Percentiles rank a stretch among this genome's conserved stretches.
These are phyloP conservation scores for Amanita jacksonii DNA, from an alignment of 768 basidiomycete species.

Conservation along the genomic window DNA sequence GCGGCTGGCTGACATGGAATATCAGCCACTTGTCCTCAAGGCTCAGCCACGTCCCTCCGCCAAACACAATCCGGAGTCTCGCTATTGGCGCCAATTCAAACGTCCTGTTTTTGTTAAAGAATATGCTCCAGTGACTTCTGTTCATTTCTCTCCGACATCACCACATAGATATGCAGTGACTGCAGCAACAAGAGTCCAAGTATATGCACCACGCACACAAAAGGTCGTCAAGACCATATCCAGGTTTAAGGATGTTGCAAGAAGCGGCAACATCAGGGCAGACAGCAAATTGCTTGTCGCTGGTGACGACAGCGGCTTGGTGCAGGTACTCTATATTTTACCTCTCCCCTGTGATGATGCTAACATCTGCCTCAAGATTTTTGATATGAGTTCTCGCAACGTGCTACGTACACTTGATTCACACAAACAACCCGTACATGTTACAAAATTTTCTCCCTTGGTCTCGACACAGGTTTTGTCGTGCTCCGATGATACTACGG, in stretches of 20 bases:
- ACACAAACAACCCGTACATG: slow-evolving; percentile 95
- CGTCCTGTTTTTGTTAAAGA: slow-evolving; percentile 94
- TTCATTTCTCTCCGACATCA: slow-evolving; percentile 81
- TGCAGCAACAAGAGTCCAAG: slow-evolving; percentile 85
- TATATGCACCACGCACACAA: slow-evolving; percentile 94
- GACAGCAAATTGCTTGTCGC: slow-evolving; percentile 96
- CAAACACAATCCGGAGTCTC: slow-evolving; percentile 64
- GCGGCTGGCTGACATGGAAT: slow-evolving; percentile 48
- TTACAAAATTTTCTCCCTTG: slow-evolving; percentile 82
- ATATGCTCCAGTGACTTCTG: slow-evolving; percentile 90
- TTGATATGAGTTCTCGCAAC: slow-evolving; percentile 89
- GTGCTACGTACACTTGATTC: slow-evolving; percentile 87
- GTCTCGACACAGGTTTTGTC: slow-evolving; percentile 81
- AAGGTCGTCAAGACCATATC: slow-evolving; percentile 95
- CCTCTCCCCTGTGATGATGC: not conserved
- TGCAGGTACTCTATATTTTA: slow-evolving; percentile 43
- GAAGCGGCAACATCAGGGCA: slow-evolving; percentile 77
- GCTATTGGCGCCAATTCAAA: slow-evolving; percentile 83
- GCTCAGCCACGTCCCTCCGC: slow-evolving; percentile 41
- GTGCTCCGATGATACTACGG: slow-evolving; percentile 93
- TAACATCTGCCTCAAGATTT: slow-evolving; percentile 42
- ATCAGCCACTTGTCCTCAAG: slow-evolving; percentile 67
- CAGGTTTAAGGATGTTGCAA: slow-evolving; percentile 92
- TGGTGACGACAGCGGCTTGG: slow-evolving; percentile 87
- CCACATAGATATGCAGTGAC: slow-evolving; percentile 96